Base-by-base conservation (phyloP, 768 basidiomycete species). In the Calocybe cyanea region DNA sequence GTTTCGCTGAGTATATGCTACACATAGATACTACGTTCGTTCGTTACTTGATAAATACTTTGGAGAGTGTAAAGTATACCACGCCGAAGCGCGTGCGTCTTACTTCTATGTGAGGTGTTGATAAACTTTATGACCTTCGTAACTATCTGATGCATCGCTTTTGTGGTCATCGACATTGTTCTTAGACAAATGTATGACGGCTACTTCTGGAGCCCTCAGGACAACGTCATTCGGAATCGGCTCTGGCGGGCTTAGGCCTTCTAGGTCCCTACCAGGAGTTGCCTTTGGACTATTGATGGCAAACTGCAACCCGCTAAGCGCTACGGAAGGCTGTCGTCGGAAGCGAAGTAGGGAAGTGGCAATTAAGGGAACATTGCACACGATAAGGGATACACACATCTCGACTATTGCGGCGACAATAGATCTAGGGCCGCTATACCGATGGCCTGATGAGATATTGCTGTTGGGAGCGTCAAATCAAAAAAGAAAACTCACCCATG, bases 341-440 rank as follows among this genome's bases (percentile, higher is more conserved):
- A 59, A 40, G 38, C 46, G 55, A 21, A 66, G 43, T 25, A 61
- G 24, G 1, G 63, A 48, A n/a, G 69, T 65, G 3, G 65, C 53
- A 25, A 71, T 57, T 10, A 71, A 63, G 0, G 72, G 70, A 20
- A 71, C 50, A 42, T 68, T 71, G 51, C 65, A 67, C 8, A 72
- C 70, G 21, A 69, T 61, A 1, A 72, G 57, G 14, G 68, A 67
- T 21, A 65, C 50, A 41, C 55, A 55, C 44, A 63, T 63, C 66
- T 79, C 78, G 17, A 75, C 61, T 7, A 74, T 46, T 3, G 70
- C 74, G 0, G 70, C 60, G 21, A 72, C 62, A 6, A 70, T 45
- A 17, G 66, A 62, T 34, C 57, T 53, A 8, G 50, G 49, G 3
- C 61, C 63, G 17, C 61, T 52, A 23, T 25, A 7, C 7, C 13